phyloP scores from a whole-genome alignment of 352 stramenopile species.

The Discostella stelligera region DNA sequence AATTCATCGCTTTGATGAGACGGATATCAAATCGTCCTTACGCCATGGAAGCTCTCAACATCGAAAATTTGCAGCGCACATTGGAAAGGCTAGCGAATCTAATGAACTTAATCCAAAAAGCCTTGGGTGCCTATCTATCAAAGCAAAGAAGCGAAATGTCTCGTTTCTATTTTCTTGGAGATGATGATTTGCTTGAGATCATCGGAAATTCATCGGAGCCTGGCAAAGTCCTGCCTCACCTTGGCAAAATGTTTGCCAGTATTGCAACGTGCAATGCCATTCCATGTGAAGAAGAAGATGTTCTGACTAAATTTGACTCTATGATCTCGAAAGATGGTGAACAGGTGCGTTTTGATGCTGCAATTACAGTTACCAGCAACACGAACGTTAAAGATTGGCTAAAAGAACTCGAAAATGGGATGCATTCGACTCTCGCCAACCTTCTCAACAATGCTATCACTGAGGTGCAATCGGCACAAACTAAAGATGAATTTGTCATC shows the following conservation, averaged over 20 bases:
- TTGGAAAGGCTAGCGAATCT: conserved; percentile 86
- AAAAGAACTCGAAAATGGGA: conserved; percentile 94
- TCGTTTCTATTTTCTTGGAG: conserved; percentile 99
- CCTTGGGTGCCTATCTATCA: conserved; percentile 99
- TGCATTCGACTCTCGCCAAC: conserved; percentile 94
- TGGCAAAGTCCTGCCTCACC: conserved; percentile 92
- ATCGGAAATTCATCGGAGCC: conserved; percentile 99
- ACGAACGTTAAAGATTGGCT: conserved; percentile 93
- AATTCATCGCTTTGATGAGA: conserved; percentile 98
- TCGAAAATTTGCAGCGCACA: conserved; percentile 83
- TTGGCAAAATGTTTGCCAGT: conserved; percentile 99
- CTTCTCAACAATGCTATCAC: conserved; percentile 92
- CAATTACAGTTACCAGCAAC: conserved; percentile 89
- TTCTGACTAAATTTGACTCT: conserved; percentile 80
- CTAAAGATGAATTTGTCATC: conserved; percentile 88
- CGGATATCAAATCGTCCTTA: conserved; percentile 93
- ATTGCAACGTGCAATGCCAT: conserved; percentile 84
- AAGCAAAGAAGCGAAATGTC: conserved; percentile 94
- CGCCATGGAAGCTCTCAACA: conserved; percentile 91
- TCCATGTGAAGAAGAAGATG: conserved; percentile 61
- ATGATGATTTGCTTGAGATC: conserved; percentile 99
- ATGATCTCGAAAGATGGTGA: conserved; percentile 99
- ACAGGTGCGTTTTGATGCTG: conserved; percentile 90
- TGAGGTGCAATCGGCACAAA: conserved; percentile 65
- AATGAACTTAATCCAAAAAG: conserved; percentile 99